Base-by-base conservation (phyloP, 495 filamentous ascomycete genomes). In the Neurospora sp. region DNA sequence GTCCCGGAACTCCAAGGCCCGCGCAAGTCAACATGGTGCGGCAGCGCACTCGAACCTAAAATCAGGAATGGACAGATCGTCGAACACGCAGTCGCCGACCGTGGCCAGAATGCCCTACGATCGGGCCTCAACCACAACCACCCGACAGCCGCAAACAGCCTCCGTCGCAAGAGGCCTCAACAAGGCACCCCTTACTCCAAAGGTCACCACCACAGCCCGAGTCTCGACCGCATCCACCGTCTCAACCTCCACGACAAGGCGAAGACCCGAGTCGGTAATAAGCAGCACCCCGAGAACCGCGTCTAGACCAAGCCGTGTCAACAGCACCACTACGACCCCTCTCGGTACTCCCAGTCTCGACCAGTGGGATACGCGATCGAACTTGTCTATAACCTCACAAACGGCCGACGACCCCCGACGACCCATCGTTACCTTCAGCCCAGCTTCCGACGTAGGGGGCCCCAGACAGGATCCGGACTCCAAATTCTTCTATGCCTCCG, bases 401-500 rank as follows among this genome's bases (percentile, higher is more conserved):
- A 79, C 72, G 14, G 53, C 72, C 1, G 84, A 82, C 16, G 82
- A 84, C 31, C 70, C 41, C 14, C 72, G 69, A 61, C 72, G 76
- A 20, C 76, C 76, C 4, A 69, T 73, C 0, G 78, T 81, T 68
- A 81, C 80, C 40, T 81, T 85, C 35, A 79, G 73, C 53, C 75
- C 83, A 1, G 39, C 75, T n/a, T 69, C 77, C 22, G 78, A 79
- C 22, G 81, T 77, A 39, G 76, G 76, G 3, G 75, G 75, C 22
- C 68, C 79, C 18, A 78, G 78, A n/a, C 74, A 73, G 59, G 72
- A 80, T 38, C 40, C 70, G 0, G 85, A 87, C 5, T 87, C 90
- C 40, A 91, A 90, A 80, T 94, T 94, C 83, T 94, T 94, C 77
- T 91, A 92, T 81, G 92, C 91, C 9, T 88, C 87, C 75, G 90